Percentiles rank a stretch among this genome's conserved stretches.
phyloP scores from a whole-genome alignment of 2,329 filamentous ascomycete species.

The Thermoascus crustaceus region DNA sequence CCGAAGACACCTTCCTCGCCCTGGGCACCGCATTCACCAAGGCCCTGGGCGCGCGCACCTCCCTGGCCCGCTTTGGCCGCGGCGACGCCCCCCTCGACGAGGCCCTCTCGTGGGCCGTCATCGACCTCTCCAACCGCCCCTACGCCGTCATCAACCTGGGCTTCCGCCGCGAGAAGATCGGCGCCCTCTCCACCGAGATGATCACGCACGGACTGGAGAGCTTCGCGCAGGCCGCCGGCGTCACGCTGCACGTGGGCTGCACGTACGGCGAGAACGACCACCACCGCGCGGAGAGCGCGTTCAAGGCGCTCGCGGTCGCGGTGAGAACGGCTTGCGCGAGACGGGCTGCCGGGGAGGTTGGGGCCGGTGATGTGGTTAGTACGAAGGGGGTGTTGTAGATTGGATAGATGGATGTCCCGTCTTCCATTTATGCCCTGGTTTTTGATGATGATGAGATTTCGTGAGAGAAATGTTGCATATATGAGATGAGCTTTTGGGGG shows the following conservation, averaged over 20 bases:
- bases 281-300: constrained; percentile 90
- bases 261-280: constrained; percentile 89
- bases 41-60: constrained; percentile 68
- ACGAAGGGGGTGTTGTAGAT: constrained; percentile 79
- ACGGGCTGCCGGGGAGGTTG: constrained; percentile 66
- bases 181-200: constrained; percentile 92
- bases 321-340: constrained; percentile 66
- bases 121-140: constrained; percentile 89
- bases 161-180: constrained; percentile 84
- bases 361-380: constrained; percentile 87
- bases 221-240: constrained; percentile 80
- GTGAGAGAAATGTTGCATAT: too few species aligned
- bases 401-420: background rate
- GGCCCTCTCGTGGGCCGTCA: constrained; percentile 83
- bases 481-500: too few species aligned
- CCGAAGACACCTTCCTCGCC: constrained; percentile 89
- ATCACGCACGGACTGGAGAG: constrained; percentile 90
- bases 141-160: constrained; percentile 77
- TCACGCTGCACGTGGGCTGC: constrained; percentile 95
- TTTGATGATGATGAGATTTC: background rate
- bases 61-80: constrained; percentile 81
- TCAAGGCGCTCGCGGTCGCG: constrained; percentile 90
- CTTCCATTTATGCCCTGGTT: background rate
- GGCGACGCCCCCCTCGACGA: constrained; percentile 94
- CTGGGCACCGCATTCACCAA: constrained; percentile 76